Evolutionary conservation across 257 asterid genomes (phyloP).

Genomic region (Solanum chiquidenum): DNA sequence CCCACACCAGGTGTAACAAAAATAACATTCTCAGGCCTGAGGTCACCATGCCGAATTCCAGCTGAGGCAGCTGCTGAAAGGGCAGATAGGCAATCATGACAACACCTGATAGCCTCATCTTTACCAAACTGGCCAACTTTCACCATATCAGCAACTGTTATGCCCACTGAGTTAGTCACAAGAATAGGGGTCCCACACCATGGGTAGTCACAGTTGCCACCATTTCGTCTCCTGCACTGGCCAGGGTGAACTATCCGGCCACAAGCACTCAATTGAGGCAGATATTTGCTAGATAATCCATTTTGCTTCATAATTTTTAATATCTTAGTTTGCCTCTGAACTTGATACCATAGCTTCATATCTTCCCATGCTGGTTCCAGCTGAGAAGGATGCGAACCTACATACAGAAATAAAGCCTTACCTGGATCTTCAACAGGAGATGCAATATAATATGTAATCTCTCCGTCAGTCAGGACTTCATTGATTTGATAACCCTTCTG

Average conservation of each 20-base stretch:
- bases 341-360: constrained; percentile 91
- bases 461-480: constrained; percentile 54
- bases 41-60: constrained; percentile 87
- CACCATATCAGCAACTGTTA: constrained; percentile 60
- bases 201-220: constrained; percentile 63
- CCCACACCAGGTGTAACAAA: constrained; percentile 43
- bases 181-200: constrained; percentile 84
- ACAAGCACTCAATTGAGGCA: constrained; percentile 67
- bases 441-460: constrained; percentile 45
- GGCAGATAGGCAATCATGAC: constrained; percentile 89
- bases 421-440: constrained; percentile 55
- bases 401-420: constrained; percentile 46
- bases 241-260: constrained; percentile 87
- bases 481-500: constrained; percentile 55
- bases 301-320: constrained; percentile 66
- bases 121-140: constrained; percentile 50
- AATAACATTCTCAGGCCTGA: constrained; percentile 77
- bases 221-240: constrained; percentile 43
- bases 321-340: constrained; percentile 93
- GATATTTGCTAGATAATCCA: constrained; percentile 68
- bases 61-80: constrained; percentile 59
- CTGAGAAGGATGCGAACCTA: constrained; percentile 85
- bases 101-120: constrained; percentile 72
- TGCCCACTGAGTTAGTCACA: constrained; percentile 77
- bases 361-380: constrained; percentile 96